Evolutionary conservation across 2,329 filamentous ascomycete genomes (phyloP), one percentile per base, ranked within the genome.

Genomic region (Nemania sp.): DNA sequence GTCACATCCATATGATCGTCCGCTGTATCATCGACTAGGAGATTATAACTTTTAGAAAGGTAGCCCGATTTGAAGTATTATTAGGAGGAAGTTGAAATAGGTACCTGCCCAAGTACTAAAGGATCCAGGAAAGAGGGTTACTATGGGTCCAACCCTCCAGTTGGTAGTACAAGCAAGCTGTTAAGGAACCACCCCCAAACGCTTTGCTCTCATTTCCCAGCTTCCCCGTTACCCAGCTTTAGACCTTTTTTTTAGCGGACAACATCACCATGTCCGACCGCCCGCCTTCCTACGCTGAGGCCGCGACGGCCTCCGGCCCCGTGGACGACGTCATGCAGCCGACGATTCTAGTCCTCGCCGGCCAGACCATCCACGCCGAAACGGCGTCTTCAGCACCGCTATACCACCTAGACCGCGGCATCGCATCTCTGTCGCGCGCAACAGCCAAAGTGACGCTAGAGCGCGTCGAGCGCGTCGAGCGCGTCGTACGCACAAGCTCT

Each of bases 291-390:
- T 60, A 65, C 35, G 13, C 47, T 13, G 62, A 65, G 20, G 32
- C 62, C 8, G 51, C 35, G 32, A 13, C 45, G n/a, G 20, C 62
- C 5, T 13, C 11, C 8, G 22, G 47, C 54, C 22, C 62, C 54
- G 35, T 32, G 5, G 4, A 65, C 45, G 66, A 66, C n/a, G 29
- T 66, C 15, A 43, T 66, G 11, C 58, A 62, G 26, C 67, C 67
- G 8, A 55, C 26, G 38, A 69, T 66, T 29, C 38, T 66, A 15
- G 69, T 79, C 32, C 72, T 87, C 1, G 85, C 88, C 71, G 84
- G 84, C 20, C 78, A 81, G 58, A 82, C 85, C 1, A 85, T 88
- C 20, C 67, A 69, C 43, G 45, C 67, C 8, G 58, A 69, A 52
- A 51, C 67, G 15, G 54, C 59, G 82, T 79, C 64, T 66, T 81